These are phyloP conservation scores for Stygiomarasmius scandens DNA, from an alignment of 1,284 basidiomycete genomes.

Conservation along the genomic window DNA sequence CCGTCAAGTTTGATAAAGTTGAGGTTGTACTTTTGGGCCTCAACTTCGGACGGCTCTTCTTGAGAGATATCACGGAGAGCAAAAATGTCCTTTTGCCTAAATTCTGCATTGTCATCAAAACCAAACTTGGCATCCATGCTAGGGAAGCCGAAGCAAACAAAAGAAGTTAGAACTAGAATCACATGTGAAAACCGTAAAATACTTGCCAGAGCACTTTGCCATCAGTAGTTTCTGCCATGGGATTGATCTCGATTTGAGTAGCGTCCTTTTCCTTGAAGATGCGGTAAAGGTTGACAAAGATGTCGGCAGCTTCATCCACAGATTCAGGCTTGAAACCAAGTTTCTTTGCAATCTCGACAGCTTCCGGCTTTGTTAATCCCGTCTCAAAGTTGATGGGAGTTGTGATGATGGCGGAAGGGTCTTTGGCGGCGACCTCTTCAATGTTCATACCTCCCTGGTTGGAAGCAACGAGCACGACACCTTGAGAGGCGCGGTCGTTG, in stretches of 20 bases:
- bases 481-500: slow-evolving; percentile 90
- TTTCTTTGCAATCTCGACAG: slow-evolving; percentile 82
- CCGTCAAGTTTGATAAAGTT: slow-evolving; percentile 99
- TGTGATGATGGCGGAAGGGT: slow-evolving; percentile 95
- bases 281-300: slow-evolving; percentile 93
- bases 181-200: slow-evolving; percentile 1
- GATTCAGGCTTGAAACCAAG: slow-evolving; percentile 84
- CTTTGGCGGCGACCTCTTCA: slow-evolving; percentile 98
- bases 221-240: slow-evolving; percentile 93
- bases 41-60: slow-evolving; percentile 96
- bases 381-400: slow-evolving; percentile 89
- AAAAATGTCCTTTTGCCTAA: slow-evolving; percentile 94
- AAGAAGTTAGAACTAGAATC: slow-evolving; percentile 2
- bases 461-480: slow-evolving; percentile 93
- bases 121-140: slow-evolving; percentile 99
- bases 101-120: slow-evolving; percentile 99
- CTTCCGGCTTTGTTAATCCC: slow-evolving; percentile 78
- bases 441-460: slow-evolving; percentile 98
- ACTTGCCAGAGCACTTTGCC: slow-evolving; percentile 91
- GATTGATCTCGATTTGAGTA: slow-evolving; percentile 99
- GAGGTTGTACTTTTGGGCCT: slow-evolving; percentile 91
- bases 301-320: slow-evolving; percentile 85
- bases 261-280: slow-evolving; percentile 99
- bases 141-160: slow-evolving; percentile 10
- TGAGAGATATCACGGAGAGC: slow-evolving; percentile 90